Conservation (phyloP, 1,284 basidiomycete species). For the Hypsizygus ulmarius region DNA sequence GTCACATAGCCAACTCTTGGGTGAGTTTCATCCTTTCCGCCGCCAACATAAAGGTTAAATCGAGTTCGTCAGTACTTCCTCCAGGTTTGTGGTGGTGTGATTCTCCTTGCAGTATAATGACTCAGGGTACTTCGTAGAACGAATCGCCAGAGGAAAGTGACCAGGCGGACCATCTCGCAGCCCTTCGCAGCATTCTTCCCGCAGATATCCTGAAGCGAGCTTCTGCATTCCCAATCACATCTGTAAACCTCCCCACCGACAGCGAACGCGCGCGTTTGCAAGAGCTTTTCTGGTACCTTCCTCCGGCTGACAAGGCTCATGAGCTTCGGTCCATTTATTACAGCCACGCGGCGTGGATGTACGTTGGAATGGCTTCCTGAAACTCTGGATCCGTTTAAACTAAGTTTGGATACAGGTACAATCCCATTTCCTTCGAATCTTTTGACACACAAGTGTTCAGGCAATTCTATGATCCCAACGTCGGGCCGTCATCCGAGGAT, state of each 20-base stretch:
- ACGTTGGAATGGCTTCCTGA: conserved; percentile 25
- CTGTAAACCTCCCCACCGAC: conserved; percentile 40
- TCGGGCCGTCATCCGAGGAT: conserved; percentile 49
- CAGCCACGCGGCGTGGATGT: conserved; percentile 77
- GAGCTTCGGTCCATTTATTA: conserved; percentile 65
- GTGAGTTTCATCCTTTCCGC: conserved; percentile 38
- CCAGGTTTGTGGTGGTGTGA: conserved; percentile 30
- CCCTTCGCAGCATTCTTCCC: conserved; percentile 55
- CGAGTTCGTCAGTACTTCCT: conserved; percentile 57
- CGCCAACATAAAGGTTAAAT: conserved; percentile 9
- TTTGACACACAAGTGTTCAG: conserved; percentile 65
- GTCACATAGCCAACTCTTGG: conserved; percentile 75
- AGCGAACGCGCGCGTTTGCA: conserved; percentile 49
- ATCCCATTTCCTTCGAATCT: conserved; percentile 61
- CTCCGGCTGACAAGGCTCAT: conserved; percentile 53
- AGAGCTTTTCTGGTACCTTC: conserved; percentile 67
- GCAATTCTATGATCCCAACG: conserved; percentile 57
- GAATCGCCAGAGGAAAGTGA: conserved; percentile 56
- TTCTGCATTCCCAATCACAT: conserved; percentile 62
- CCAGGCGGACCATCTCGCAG: conserved; percentile 44
- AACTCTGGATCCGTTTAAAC: conserved; percentile 15
- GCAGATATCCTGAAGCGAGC: conserved; percentile 61
- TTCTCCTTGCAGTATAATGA: neutral
- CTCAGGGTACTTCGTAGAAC: conserved; percentile 41
- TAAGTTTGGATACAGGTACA: conserved; percentile 53